These are phyloP conservation scores for Ceratobasidium sp. DNA, from an alignment of 1,284 basidiomycete species.

Conservation along the genomic window DNA sequence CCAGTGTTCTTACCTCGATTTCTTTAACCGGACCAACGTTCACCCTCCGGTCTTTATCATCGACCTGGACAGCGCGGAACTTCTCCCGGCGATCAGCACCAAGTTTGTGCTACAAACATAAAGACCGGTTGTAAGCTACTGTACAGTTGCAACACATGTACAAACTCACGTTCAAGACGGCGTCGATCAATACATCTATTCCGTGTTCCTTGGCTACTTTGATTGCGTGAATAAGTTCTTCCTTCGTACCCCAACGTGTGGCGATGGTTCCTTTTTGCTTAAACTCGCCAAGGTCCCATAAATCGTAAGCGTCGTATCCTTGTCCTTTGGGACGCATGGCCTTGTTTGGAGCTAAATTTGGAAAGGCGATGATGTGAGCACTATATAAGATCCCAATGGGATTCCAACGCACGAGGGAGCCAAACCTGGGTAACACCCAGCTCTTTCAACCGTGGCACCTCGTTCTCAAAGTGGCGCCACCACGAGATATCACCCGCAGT, in stretches of 20 bases:
- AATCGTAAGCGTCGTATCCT: constrained; percentile 82
- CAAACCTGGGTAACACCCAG: constrained; percentile 86
- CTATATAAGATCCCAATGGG: too few species aligned
- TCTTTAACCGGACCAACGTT: constrained; percentile 66
- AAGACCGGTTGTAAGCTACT: constrained; percentile 1
- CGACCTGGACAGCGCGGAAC: constrained; percentile 78
- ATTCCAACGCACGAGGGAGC: constrained; percentile 62
- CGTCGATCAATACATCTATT: constrained; percentile 74
- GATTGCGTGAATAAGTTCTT: constrained; percentile 77
- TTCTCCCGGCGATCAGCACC: constrained; percentile 83
- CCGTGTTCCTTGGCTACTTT: constrained; percentile 61
- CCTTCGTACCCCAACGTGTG: constrained; percentile 92
- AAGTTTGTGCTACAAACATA: constrained; percentile 66
- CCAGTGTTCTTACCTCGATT: constrained; percentile 63
- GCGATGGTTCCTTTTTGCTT: constrained; percentile 77
- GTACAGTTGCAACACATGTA: constrained; percentile 13
- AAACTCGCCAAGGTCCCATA: constrained; percentile 94
- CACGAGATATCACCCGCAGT: constrained; percentile 63
- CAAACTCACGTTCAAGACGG: constrained; percentile 71
- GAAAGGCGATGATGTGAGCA: neutral
- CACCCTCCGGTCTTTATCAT: constrained; percentile 65
- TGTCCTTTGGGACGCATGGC: constrained; percentile 65
- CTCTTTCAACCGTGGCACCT: constrained; percentile 70
- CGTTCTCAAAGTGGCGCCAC: constrained; percentile 82
- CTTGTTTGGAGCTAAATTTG: constrained; percentile 67